Conservation (phyloP, 202 grass and related monocot genomes). For the Elaeis oleifera region DNA sequence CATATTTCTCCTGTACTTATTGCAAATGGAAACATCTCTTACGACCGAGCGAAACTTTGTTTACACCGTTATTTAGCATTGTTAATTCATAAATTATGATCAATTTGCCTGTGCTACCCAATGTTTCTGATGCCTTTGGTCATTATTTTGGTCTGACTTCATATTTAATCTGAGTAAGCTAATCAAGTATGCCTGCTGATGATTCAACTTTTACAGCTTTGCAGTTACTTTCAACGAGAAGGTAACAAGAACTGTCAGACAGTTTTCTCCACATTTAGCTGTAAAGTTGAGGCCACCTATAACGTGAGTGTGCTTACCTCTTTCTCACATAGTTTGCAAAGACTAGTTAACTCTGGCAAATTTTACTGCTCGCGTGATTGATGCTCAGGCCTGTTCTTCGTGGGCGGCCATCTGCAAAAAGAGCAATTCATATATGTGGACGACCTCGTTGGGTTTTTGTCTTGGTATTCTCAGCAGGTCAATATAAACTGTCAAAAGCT, state of each 20-base stretch:
- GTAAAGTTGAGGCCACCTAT: slow-evolving; percentile 86
- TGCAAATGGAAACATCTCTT: too few species aligned
- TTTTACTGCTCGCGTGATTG: slow-evolving; percentile 6
- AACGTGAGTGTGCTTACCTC: slow-evolving; percentile 33
- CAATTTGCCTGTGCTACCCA: too few species aligned
- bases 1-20: too few species aligned
- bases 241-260: slow-evolving; percentile 61
- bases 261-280: slow-evolving; percentile 91
- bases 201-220: slow-evolving; percentile 43
- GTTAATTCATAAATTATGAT: too few species aligned
- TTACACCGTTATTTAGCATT: too few species aligned
- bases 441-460: slow-evolving; percentile 84
- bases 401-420: slow-evolving; percentile 66
- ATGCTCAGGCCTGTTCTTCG: slow-evolving; percentile 62
- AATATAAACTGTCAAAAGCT: slow-evolving; percentile 5
- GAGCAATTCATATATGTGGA: slow-evolving; percentile 90
- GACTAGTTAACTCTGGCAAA: too few species aligned
- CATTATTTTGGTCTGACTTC: too few species aligned
- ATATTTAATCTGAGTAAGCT: too few species aligned
- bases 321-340: neutral
- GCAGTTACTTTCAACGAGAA: slow-evolving; percentile 93
- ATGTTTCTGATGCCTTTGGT: too few species aligned
- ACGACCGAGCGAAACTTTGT: too few species aligned
- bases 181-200: neutral
- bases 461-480: slow-evolving; percentile 71